Conservation (phyloP, 2,329 filamentous ascomycete genomes). For the Trichoderma asperellum region DNA sequence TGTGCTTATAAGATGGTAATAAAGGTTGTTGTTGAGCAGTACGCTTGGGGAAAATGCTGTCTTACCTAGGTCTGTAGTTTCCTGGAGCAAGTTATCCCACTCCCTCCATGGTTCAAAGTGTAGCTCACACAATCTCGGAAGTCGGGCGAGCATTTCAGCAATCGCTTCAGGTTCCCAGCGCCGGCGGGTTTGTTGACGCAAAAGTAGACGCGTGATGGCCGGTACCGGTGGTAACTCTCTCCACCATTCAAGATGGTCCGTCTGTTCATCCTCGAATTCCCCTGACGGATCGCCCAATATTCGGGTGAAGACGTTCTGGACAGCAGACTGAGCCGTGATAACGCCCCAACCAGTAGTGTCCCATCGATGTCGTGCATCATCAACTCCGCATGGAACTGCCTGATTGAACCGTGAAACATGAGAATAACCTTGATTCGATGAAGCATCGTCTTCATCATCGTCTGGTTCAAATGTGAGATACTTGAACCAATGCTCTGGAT, state of each 20-base stretch:
- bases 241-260: not conserved
- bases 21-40: too few species aligned
- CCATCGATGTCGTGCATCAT: constrained; percentile 25
- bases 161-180: constrained; percentile 37
- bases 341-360: constrained; percentile 16
- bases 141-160: constrained; percentile 37
- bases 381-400: not conserved
- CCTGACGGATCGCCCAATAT: constrained; percentile 32
- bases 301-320: constrained; percentile 31
- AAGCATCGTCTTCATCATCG: not conserved
- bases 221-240: constrained; percentile 35
- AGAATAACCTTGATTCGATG: too few species aligned
- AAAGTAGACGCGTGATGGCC: constrained; percentile 39
- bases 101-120: constrained; percentile 45
- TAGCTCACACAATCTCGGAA: constrained; percentile 42
- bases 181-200: constrained; percentile 43
- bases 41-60: not conserved
- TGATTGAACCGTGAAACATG: not conserved
- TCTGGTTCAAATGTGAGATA: constrained; percentile 34
- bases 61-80: not conserved
- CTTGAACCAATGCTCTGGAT: constrained; percentile 39
- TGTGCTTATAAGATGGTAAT: not conserved
- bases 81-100: constrained; percentile 29
- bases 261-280: not conserved
- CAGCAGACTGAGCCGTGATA: constrained; percentile 11